A percentile compares a stretch with the other conserved stretches of the same genome.
These are phyloP conservation scores for Penicillium nucicola DNA, from an alignment of 495 filamentous ascomycete species.

Conservation along the genomic window DNA sequence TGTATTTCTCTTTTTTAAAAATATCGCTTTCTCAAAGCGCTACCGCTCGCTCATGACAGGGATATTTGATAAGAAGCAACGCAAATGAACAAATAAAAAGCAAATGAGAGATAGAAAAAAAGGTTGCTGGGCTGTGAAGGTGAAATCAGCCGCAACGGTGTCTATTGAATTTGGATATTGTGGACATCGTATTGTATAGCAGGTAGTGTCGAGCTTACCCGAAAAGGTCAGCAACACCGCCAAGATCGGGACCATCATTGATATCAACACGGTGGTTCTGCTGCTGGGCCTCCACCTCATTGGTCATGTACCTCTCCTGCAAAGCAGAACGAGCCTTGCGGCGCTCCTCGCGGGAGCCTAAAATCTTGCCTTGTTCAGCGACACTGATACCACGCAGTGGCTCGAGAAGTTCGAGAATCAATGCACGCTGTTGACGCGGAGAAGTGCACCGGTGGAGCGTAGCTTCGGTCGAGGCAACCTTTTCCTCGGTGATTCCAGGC, in stretches of 20 bases:
- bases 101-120: not conserved
- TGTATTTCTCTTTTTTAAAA: slow-evolving; percentile 1
- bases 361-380: slow-evolving; percentile 84
- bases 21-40: not conserved
- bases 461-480: slow-evolving; percentile 44
- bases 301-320: slow-evolving; percentile 56
- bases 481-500: slow-evolving; percentile 52
- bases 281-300: slow-evolving; percentile 44
- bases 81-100: slow-evolving; percentile 1
- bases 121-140: not conserved
- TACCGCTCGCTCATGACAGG: slow-evolving; percentile 4
- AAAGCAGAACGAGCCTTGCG: slow-evolving; percentile 50
- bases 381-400: slow-evolving; percentile 85
- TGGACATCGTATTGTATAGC: not conserved
- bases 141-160: too few species aligned
- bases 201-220: slow-evolving; percentile 27
- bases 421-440: slow-evolving; percentile 71
- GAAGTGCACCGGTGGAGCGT: slow-evolving; percentile 60
- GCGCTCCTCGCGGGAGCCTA: slow-evolving; percentile 46
- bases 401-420: slow-evolving; percentile 84
- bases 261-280: slow-evolving; percentile 46
- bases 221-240: slow-evolving; percentile 68
- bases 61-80: slow-evolving; percentile 20
- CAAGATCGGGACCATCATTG: slow-evolving; percentile 59
- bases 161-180: too few species aligned